A percentile compares a stretch with the other conserved stretches of the same genome.
phyloP scores from a whole-genome alignment of 192 early-diverging fungal species.

The Entomortierella lignicola region DNA sequence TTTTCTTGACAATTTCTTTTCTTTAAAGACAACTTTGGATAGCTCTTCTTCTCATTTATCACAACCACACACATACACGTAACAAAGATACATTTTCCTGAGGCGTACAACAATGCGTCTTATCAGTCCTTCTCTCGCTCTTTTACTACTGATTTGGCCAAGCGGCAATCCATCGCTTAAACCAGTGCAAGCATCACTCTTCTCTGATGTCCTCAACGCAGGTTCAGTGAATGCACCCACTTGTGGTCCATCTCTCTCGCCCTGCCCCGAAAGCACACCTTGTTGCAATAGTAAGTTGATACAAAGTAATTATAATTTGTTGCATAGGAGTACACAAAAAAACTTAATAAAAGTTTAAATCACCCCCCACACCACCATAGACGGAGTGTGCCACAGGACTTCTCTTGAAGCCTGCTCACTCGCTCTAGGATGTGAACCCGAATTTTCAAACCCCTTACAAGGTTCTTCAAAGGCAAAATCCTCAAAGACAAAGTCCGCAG shows the following conservation, averaged over 20 bases:
- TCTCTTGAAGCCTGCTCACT: conserved; percentile 28
- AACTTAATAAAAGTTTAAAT: neutral
- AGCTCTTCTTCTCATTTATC: too few relatives aligned
- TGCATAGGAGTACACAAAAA: neutral
- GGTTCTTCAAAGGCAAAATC: conserved; percentile 1
- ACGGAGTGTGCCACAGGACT: conserved; percentile 37
- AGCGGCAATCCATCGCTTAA: conserved; percentile 16
- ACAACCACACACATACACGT: too few relatives aligned
- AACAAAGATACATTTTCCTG: too few relatives aligned
- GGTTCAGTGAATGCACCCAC: neutral
- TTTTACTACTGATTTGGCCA: conserved; percentile 6
- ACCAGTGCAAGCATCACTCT: conserved; percentile 19
- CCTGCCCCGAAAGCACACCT: conserved; percentile 22
- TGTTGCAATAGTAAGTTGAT: conserved; percentile 44
- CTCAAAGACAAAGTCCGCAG: neutral
- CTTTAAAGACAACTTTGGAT: too few relatives aligned
- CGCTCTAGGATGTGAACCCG: conserved; percentile 32
- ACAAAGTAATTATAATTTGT: neutral
- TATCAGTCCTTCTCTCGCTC: neutral
- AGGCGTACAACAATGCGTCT: conserved; percentile 14
- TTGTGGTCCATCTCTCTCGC: conserved; percentile 17
- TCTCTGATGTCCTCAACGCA: neutral
- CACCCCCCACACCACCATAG: neutral
- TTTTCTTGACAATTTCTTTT: too few relatives aligned
- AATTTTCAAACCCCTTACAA: conserved; percentile 8